A percentile compares a stretch with the other conserved stretches of the same genome.
Conservation (phyloP, 2,329 filamentous ascomycete genomes). For the Fusarium lyarnte region DNA sequence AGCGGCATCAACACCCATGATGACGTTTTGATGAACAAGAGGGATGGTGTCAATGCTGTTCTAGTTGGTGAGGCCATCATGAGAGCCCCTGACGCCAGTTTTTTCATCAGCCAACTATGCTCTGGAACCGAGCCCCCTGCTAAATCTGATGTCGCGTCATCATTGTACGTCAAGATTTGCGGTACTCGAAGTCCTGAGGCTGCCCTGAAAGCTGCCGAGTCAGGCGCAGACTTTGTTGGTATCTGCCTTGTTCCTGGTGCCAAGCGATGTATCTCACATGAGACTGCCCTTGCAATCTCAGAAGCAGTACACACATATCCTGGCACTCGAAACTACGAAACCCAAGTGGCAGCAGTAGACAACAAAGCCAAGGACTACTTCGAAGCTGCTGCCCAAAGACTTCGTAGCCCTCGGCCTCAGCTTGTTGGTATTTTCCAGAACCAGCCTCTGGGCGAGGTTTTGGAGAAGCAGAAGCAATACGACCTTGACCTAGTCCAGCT, state of each 20-base stretch:
- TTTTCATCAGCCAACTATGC: constrained; percentile 87
- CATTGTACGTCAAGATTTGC: constrained; percentile 90
- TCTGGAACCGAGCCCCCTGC: constrained; percentile 59
- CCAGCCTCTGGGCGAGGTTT: constrained; percentile 83
- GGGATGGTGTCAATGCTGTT: constrained; percentile 90
- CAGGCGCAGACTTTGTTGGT: constrained; percentile 90
- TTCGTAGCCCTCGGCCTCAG: constrained; percentile 70
- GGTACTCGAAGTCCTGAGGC: constrained; percentile 86
- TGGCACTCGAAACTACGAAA: constrained; percentile 50
- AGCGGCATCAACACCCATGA: constrained; percentile 91
- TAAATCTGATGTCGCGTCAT: constrained; percentile 50
- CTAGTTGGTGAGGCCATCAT: constrained; percentile 96
- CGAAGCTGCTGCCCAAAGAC: constrained; percentile 57
- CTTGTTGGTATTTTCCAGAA: constrained; percentile 95
- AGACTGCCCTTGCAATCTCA: constrained; percentile 84
- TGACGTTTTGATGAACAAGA: constrained; percentile 88
- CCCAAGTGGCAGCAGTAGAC: constrained; percentile 41
- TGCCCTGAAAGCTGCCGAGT: constrained; percentile 81
- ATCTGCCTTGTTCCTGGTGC: constrained; percentile 89
- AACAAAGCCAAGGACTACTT: constrained; percentile 74
- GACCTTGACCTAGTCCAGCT: constrained; percentile 90
- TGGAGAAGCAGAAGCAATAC: constrained; percentile 80
- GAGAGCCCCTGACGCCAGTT: constrained; percentile 82
- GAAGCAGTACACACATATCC: constrained; percentile 77
- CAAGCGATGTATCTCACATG: constrained; percentile 80